Conservation (phyloP, 768 basidiomycete species). For the Tulasnella sp. region DNA sequence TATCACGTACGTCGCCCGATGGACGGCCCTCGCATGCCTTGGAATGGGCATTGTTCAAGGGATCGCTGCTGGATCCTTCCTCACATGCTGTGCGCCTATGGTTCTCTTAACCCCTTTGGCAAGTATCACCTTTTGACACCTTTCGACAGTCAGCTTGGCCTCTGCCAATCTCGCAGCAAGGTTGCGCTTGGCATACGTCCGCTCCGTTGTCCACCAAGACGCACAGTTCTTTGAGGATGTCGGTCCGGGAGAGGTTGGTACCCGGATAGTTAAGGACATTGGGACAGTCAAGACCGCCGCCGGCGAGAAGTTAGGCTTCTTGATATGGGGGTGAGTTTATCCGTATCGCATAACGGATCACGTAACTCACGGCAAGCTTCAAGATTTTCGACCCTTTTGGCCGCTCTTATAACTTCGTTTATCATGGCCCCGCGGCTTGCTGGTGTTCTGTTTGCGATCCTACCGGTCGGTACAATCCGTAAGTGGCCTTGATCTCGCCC, state of each 20-base stretch:
- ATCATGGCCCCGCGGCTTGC: slow-evolving; percentile 32
- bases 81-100: slow-evolving; percentile 21
- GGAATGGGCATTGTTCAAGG: slow-evolving; percentile 25
- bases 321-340: slow-evolving; percentile 25
- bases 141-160: slow-evolving; percentile 16
- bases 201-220: slow-evolving; percentile 34
- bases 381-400: slow-evolving; percentile 9
- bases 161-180: not conserved
- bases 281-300: slow-evolving; percentile 32
- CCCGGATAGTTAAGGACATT: slow-evolving; percentile 32
- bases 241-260: slow-evolving; percentile 36
- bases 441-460: slow-evolving; percentile 36
- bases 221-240: slow-evolving; percentile 36
- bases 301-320: slow-evolving; percentile 36
- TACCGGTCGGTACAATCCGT: slow-evolving; percentile 30
- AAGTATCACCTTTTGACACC: not conserved
- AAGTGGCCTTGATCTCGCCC: not conserved
- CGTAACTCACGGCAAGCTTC: not conserved
- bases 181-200: slow-evolving; percentile 34
- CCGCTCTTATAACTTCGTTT: slow-evolving; percentile 32
- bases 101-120: not conserved
- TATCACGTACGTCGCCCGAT: slow-evolving; percentile 5
- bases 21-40: slow-evolving; percentile 18
- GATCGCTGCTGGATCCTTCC: slow-evolving; percentile 13
- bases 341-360: slow-evolving; percentile 10